A percentile compares a stretch with the other conserved stretches of the same genome.
Evolutionary conservation across 2,329 filamentous ascomycete species (phyloP).

Genomic region (Aspergillus ibericus): DNA sequence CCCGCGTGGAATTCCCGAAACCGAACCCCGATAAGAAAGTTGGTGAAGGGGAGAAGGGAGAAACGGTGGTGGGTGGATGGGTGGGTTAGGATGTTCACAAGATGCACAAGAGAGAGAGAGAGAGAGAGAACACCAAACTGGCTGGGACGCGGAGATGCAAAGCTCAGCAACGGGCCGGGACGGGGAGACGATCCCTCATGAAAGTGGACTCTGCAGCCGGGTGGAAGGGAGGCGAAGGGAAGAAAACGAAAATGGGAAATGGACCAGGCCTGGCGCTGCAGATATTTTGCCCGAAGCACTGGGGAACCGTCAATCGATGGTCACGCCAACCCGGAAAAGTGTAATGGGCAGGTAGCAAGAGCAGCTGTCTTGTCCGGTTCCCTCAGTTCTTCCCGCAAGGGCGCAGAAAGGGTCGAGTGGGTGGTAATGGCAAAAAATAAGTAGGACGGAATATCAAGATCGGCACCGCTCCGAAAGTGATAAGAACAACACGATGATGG

Average conservation of each 20-base stretch:
- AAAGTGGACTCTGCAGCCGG: conserved; percentile 18
- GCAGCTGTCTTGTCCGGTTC: conserved; percentile 14
- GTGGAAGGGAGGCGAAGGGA: conserved; percentile 12
- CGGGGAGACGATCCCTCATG: conserved; percentile 26
- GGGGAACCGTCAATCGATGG: neutral
- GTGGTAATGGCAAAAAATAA: conserved; percentile 14
- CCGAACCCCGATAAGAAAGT: conserved; percentile 11
- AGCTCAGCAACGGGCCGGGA: conserved; percentile 29
- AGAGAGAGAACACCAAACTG: conserved; percentile 21
- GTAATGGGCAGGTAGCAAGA: conserved; percentile 8
- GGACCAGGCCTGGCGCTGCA: neutral
- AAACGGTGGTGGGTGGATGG: conserved; percentile 1
- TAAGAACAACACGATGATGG: conserved; percentile 9
- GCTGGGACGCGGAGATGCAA: conserved; percentile 21
- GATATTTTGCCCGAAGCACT: conserved; percentile 7
- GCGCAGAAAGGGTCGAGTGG: conserved; percentile 16
- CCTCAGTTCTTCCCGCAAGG: conserved; percentile 19
- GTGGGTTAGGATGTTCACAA: conserved; percentile 10
- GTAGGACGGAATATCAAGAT: conserved; percentile 24
- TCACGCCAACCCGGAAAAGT: conserved; percentile 1
- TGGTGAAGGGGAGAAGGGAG: neutral
- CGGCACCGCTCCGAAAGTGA: conserved; percentile 16
- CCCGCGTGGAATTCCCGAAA: conserved; percentile 7
- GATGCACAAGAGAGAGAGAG: conserved; percentile 16
- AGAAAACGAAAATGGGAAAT: conserved; percentile 18